Base-by-base conservation (phyloP, 257 asterid species). In the Galeopsis tetrahit region DNA sequence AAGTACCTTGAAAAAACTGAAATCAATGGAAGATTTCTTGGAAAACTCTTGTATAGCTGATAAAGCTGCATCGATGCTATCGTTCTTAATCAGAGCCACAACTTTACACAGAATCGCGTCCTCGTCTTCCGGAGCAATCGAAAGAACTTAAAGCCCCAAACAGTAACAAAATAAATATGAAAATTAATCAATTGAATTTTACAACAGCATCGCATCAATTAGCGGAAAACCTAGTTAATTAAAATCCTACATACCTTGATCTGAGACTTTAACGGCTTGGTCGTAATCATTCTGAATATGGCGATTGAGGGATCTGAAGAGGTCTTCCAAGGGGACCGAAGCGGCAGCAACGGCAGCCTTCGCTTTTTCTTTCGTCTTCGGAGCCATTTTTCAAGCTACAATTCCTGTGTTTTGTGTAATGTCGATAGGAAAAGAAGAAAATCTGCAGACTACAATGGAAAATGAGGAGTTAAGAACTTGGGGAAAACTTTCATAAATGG, bases 51-150 rank as follows among this genome's bases (percentile, higher is more conserved):
- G 78, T 71, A 91, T 91, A 4, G 96, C 75, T 36, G 70, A 62
- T 31, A 91, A 72, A 34, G 99, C 95, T 69, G 79, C 87, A 7
- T 91, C 96, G 5, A 88, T 75, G 68, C 63, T 66, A 49, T 88
- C 91, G 40, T 77, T 82, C 75, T 82, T 88, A 66, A 94, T 76
- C 82, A 94, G 78, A 10, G 97, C 97, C 82, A 91, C 95, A 9
- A 94, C 75, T 80, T 94, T 94, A 69, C 97, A 91, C 62, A 81
- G 79, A 38, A 88, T 72, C 53, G 97, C 99, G 48, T 91, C 99
- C 82, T 89, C 99, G 72, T 94, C 97, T 51, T 87, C 87, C 71
- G 96, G 96, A 14, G 86, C 82, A 70, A 84, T 78, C 59, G 89
- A 75, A 32, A 89, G 88, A 80, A 94, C 99, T 94, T 42, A 72